Evolutionary conservation across 352 stramenopile species (phyloP).

Genomic region (Globisporangium cederbergense): DNA sequence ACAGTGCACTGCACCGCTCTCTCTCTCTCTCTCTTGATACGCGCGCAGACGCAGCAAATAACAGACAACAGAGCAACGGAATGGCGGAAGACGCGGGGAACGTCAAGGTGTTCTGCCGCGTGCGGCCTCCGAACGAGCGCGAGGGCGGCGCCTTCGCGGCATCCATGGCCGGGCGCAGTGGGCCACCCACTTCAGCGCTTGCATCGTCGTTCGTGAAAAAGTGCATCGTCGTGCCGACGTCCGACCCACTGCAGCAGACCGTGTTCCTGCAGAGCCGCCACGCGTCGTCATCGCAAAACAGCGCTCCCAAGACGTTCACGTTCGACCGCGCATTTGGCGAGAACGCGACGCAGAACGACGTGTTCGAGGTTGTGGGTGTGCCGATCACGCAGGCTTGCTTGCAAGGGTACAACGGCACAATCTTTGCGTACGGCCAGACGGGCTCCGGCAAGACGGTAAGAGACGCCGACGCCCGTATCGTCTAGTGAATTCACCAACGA

Average conservation of each 20-base stretch:
- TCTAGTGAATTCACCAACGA: too few species aligned
- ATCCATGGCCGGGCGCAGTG: not conserved
- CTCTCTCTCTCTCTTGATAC: not conserved
- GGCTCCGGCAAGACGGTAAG: constrained; percentile 67
- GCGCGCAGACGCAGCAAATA: too few species aligned
- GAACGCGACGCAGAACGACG: constrained; percentile 86
- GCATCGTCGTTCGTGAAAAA: constrained; percentile 45
- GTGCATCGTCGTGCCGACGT: constrained; percentile 49
- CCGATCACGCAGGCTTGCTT: constrained; percentile 81
- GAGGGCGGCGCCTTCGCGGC: constrained; percentile 37
- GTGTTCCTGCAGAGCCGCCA: constrained; percentile 58
- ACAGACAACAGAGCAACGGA: constrained; percentile 23
- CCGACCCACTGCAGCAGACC: constrained; percentile 49
- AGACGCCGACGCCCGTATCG: too few species aligned
- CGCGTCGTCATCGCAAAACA: constrained; percentile 8
- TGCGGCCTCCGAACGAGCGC: constrained; percentile 77
- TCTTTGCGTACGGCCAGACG: constrained; percentile 86
- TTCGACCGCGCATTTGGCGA: constrained; percentile 92
- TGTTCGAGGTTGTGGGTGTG: constrained; percentile 86
- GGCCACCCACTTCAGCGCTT: not conserved
- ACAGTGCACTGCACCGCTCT: not conserved
- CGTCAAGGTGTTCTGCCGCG: constrained; percentile 86
- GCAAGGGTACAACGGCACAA: constrained; percentile 84
- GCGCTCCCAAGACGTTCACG: constrained; percentile 66
- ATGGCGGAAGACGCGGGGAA: constrained; percentile 53